Conservation (phyloP, 1,284 basidiomycete genomes). For the Leccinum cinnamomeum region DNA sequence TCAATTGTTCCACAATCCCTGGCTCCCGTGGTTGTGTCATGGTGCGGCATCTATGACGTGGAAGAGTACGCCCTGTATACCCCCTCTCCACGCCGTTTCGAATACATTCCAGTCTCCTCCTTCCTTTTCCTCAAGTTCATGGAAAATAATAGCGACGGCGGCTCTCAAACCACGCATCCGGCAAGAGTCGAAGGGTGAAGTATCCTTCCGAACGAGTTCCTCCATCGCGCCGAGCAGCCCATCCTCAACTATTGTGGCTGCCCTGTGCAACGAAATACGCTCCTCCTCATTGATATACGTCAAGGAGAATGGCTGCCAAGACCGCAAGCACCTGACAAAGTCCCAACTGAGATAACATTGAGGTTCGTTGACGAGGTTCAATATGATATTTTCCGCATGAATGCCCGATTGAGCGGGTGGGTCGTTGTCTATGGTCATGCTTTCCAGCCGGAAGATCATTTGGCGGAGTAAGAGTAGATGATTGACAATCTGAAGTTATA, state of each 20-base stretch:
- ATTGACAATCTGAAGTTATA: no score
- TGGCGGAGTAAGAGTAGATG: no score
- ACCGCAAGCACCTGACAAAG: no score
- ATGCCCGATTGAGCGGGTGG: no score
- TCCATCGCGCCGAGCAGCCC: constrained; percentile 63
- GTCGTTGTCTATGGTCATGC: no score
- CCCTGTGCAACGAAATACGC: constrained; percentile 36
- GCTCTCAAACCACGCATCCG: constrained; percentile 60
- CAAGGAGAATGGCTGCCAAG: no score
- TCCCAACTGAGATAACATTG: no score
- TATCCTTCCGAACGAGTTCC: constrained; percentile 43
- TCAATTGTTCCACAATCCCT: constrained; percentile 50
- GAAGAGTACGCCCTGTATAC: constrained; percentile 52
- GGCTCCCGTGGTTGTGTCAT: constrained; percentile 38
- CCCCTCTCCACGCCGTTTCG: constrained; percentile 57
- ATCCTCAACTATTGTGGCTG: constrained; percentile 62
- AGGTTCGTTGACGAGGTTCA: no score
- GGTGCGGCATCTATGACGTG: constrained; percentile 54
- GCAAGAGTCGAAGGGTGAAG: constrained; percentile 41
- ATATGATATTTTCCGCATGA: no score
- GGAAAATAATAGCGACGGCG: constrained; percentile 54
- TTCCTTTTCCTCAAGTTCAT: constrained; percentile 49
- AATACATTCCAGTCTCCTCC: constrained; percentile 53
- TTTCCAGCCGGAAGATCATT: no score
- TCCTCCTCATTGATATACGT: no score